Evolutionary conservation across 1,284 basidiomycete species (phyloP).

Genomic region (Marasmius oreades): DNA sequence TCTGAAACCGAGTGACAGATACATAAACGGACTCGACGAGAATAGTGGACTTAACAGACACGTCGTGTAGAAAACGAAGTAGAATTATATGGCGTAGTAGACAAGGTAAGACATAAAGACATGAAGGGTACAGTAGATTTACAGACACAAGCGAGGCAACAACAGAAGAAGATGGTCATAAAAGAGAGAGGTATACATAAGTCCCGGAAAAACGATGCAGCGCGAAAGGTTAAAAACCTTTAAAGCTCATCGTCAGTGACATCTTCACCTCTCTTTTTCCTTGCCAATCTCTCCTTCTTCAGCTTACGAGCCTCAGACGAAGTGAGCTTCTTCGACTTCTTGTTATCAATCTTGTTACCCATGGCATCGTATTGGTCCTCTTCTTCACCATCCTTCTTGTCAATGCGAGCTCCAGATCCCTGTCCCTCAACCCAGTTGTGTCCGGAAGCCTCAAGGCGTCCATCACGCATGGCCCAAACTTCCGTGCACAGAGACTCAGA

Average conservation of each 20-base stretch:
- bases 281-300: constrained; percentile 95
- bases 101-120: too few species aligned
- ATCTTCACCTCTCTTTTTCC: constrained; percentile 81
- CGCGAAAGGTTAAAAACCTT: constrained; percentile 18
- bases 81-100: too few species aligned
- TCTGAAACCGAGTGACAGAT: too few species aligned
- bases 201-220: too few species aligned
- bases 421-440: constrained; percentile 99
- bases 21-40: too few species aligned
- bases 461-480: constrained; percentile 95
- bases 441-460: constrained; percentile 89
- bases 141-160: too few species aligned
- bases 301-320: constrained; percentile 81
- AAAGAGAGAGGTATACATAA: too few species aligned
- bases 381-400: constrained; percentile 85
- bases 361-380: constrained; percentile 91
- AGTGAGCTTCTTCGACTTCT: constrained; percentile 84
- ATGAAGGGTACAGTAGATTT: too few species aligned
- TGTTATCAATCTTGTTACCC: constrained; percentile 90
- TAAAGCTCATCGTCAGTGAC: constrained; percentile 67
- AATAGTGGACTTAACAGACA: too few species aligned
- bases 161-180: too few species aligned
- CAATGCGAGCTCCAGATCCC: constrained; percentile 86
- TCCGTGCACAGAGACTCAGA: constrained; percentile 92
- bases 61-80: too few species aligned